Evolutionary conservation across 768 basidiomycete species (phyloP).

Genomic region (Xerocomus spinulosus): DNA sequence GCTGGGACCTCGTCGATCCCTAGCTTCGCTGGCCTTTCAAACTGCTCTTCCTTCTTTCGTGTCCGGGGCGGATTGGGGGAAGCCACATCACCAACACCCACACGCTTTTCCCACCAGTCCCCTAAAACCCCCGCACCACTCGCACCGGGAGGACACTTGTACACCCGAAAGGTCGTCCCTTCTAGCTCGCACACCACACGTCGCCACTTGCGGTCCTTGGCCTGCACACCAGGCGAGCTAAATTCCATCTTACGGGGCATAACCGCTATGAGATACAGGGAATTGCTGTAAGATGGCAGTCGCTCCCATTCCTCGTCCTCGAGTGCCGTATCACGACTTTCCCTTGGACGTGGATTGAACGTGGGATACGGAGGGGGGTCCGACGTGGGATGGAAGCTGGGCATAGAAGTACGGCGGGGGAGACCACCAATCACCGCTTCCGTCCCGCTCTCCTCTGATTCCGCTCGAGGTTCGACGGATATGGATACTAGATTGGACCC

Average conservation of each 20-base stretch:
- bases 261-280: constrained; percentile 71
- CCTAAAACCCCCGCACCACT: constrained; percentile 52
- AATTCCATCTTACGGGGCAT: constrained; percentile 97
- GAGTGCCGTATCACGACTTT: constrained; percentile 33
- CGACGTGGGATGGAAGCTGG: constrained; percentile 53
- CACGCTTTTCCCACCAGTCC: constrained; percentile 74
- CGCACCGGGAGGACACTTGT: constrained; percentile 43
- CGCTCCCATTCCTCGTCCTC: constrained; percentile 85
- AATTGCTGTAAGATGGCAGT: constrained; percentile 79
- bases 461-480: constrained; percentile 15
- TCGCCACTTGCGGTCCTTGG: constrained; percentile 90
- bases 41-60: constrained; percentile 24
- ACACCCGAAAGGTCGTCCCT: constrained; percentile 84
- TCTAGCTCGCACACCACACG: constrained; percentile 84
- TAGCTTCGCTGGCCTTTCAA: constrained; percentile 24
- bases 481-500: constrained; percentile 9
- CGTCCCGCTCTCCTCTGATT: constrained; percentile 18
- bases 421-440: constrained; percentile 37
- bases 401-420: constrained; percentile 65
- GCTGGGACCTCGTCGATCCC: constrained; percentile 12
- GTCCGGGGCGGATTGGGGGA: constrained; percentile 24
- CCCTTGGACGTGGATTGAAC: constrained; percentile 33
- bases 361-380: constrained; percentile 68
- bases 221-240: constrained; percentile 73
- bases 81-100: constrained; percentile 65